Percentiles rank a stretch among this genome's conserved stretches.
phyloP scores from a whole-genome alignment of 2,329 filamentous ascomycete species.

The Sclerotinia trifoliorum region DNA sequence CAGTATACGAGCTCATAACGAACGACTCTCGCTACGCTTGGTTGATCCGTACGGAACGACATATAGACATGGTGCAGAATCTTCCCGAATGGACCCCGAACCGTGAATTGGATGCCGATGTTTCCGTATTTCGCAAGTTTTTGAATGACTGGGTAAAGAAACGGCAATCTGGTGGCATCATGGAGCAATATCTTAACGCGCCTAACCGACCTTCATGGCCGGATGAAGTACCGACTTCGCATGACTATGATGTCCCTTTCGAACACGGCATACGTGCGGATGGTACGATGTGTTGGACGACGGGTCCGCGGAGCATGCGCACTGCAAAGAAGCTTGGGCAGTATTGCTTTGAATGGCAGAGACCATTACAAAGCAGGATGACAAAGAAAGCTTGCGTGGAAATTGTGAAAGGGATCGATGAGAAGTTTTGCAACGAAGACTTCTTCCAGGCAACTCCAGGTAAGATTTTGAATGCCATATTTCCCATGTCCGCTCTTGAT shows the following conservation, averaged over 20 bases:
- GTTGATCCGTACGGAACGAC: slow-evolving; percentile 23
- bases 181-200: background rate
- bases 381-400: background rate
- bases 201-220: background rate
- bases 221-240: no score
- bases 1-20: slow-evolving; percentile 30
- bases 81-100: slow-evolving; percentile 31
- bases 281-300: background rate
- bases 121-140: background rate
- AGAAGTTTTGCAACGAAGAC: background rate
- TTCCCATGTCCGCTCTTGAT: background rate
- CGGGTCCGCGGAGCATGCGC: background rate
- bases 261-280: background rate
- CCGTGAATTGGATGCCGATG: slow-evolving; percentile 21
- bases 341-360: slow-evolving; percentile 8
- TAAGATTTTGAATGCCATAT: background rate
- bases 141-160: background rate
- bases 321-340: background rate
- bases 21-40: slow-evolving; percentile 22
- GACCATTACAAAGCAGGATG: background rate
- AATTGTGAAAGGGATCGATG: background rate
- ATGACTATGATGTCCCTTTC: background rate
- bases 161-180: background rate
- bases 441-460: background rate
- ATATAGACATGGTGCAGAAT: slow-evolving; percentile 27